Percentiles rank a stretch among this genome's conserved stretches.
Conservation (phyloP, 2,329 filamentous ascomycete species). For the Diaporthe citrichinensis region DNA sequence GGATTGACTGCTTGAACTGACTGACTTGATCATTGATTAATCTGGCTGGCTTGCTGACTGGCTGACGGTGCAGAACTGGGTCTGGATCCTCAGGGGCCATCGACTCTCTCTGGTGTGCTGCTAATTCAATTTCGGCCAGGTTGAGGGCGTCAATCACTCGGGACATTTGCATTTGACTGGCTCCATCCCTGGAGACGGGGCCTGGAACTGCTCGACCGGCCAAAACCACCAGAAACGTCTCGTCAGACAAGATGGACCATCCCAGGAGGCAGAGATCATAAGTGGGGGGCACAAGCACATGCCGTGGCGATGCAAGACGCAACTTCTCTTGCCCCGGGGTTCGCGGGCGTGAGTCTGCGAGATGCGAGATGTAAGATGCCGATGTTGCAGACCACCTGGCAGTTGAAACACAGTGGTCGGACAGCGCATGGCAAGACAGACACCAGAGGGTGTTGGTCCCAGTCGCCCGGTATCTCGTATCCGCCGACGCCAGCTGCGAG, state of each 20-base stretch:
- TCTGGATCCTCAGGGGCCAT: conserved; percentile 10
- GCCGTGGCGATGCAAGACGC: neutral
- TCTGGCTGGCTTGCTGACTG: neutral
- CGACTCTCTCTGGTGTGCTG: neutral
- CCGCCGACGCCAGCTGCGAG: neutral
- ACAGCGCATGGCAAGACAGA: neutral
- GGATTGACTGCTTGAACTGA: neutral
- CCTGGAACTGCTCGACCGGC: conserved; percentile 8
- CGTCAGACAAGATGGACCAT: neutral
- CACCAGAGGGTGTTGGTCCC: neutral
- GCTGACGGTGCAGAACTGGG: neutral
- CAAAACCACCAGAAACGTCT: conserved; percentile 16
- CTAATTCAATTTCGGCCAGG: conserved; percentile 13
- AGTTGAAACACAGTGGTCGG: neutral
- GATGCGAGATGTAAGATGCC: neutral
- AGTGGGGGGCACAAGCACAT: conserved; percentile 10
- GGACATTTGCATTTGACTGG: conserved; percentile 4
- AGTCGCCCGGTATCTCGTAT: conserved; percentile 20
- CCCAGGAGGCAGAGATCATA: conserved; percentile 14
- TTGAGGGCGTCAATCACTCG: neutral
- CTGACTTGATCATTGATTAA: neutral
- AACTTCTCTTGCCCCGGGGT: neutral
- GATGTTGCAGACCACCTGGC: neutral
- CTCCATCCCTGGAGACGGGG: conserved; percentile 16
- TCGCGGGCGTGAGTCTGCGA: neutral